Conservation (phyloP, 176 grass and related monocot genomes). For the Cymbopogon citratus region DNA sequence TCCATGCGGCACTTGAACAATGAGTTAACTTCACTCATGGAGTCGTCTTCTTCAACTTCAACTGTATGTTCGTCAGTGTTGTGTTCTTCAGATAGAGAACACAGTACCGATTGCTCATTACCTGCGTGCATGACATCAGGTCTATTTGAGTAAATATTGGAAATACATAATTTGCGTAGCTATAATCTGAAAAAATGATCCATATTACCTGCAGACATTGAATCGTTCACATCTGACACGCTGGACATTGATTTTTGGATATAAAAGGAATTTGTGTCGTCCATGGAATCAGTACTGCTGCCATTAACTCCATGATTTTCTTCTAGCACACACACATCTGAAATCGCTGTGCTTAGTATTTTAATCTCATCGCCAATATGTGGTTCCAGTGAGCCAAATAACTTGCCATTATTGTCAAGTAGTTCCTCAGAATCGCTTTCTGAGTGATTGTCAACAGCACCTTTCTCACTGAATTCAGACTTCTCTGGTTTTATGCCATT, state of each 20-base stretch:
- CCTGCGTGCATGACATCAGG: constrained; percentile 5
- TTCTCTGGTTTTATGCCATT: no score
- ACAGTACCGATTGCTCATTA: neutral
- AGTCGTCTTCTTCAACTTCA: constrained; percentile 10
- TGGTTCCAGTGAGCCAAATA: constrained; percentile 40
- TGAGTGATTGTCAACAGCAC: neutral
- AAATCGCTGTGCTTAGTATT: constrained; percentile 31
- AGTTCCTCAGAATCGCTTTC: neutral
- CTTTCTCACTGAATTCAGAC: constrained; percentile 16
- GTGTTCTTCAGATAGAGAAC: neutral
- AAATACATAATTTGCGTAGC: neutral
- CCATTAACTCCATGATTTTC: constrained; percentile 3
- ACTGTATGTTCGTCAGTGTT: neutral
- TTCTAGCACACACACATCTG: constrained; percentile 21
- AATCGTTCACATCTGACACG: constrained; percentile 1
- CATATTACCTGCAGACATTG: constrained; percentile 25
- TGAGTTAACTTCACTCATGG: constrained; percentile 22
- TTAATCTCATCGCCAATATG: constrained; percentile 42
- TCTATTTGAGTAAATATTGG: constrained; percentile 15
- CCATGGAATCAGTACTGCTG: neutral
- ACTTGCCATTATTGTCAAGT: constrained; percentile 22
- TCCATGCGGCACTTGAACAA: constrained; percentile 40
- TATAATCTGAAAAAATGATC: neutral
- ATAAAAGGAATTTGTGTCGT: neutral
- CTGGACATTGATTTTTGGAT: neutral